These are phyloP conservation scores for Solanum chaucha DNA, from an alignment of 257 asterid species.

Conservation along the genomic window DNA sequence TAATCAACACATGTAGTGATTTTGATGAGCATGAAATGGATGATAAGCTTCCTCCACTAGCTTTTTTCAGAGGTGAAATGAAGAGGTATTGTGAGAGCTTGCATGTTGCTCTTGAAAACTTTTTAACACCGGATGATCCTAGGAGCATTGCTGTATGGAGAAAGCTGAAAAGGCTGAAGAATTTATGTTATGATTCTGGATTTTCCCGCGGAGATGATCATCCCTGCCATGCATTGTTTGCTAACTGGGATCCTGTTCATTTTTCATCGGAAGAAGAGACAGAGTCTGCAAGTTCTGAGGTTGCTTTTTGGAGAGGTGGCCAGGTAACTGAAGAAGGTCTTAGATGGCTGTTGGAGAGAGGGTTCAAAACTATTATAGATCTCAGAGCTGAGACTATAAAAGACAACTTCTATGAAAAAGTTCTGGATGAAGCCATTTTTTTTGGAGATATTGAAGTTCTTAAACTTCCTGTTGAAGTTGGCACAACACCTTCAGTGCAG, in stretches of 20 bases:
- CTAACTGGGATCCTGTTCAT: slow-evolving; percentile 78
- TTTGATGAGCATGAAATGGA: slow-evolving; percentile 42
- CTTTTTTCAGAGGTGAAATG: slow-evolving; percentile 88
- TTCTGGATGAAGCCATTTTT: slow-evolving; percentile 35
- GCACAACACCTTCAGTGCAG: slow-evolving; percentile 61
- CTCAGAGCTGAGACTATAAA: slow-evolving; percentile 84
- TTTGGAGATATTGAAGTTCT: slow-evolving; percentile 57
- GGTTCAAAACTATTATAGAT: slow-evolving; percentile 77
- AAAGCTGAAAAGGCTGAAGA: slow-evolving; percentile 75
- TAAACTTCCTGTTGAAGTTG: slow-evolving; percentile 81
- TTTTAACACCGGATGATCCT: slow-evolving; percentile 68
- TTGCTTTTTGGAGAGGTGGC: slow-evolving; percentile 86
- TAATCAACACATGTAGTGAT: slow-evolving; percentile 46
- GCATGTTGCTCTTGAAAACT: slow-evolving; percentile 77
- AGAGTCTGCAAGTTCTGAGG: slow-evolving; percentile 29
- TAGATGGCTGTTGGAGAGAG: slow-evolving; percentile 68
- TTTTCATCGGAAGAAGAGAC: slow-evolving; percentile 41
- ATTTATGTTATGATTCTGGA: slow-evolving; percentile 81
- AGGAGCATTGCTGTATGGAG: slow-evolving; percentile 73
- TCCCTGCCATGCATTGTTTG: slow-evolving; percentile 72
- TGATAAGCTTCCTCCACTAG: slow-evolving; percentile 76
- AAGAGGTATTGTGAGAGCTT: slow-evolving; percentile 94
- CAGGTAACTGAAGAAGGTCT: slow-evolving; percentile 94
- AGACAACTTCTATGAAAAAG: slow-evolving; percentile 62
- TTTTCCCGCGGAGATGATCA: slow-evolving; percentile 60